Evolutionary conservation across 2,329 filamentous ascomycete species (phyloP), one percentile per base, ranked within the genome.

Genomic region (Beauveria asiatica): DNA sequence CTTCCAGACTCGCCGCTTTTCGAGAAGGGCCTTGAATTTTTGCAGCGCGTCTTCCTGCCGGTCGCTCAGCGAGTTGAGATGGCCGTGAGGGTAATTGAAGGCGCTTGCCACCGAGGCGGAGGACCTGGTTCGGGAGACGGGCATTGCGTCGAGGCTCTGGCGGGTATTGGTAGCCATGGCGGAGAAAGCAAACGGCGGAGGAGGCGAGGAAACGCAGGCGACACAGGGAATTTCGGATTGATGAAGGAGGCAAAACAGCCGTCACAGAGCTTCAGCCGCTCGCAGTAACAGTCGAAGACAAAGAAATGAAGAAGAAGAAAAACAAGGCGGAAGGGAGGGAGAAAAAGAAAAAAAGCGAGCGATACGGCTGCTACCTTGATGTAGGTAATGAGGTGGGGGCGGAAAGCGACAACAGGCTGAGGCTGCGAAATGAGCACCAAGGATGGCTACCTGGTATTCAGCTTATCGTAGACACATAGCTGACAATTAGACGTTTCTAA

Each of bases 11-110:
- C 84, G 85, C 64, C 85, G 82, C 68, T 89, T 80, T 64, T 81
- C 76, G 39, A 89, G 80, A 42, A 88, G 70, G 11, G 72, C 70
- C 77, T 92, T 95, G 80, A 97, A 96, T 46, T 83, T 79, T 25
- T 75, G 72, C 55, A 97, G 79, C 19, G 86, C 84, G 33, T 79
- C 75, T 65, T 85, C 80, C 75, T 97, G 89, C 55, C 83, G 78
- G 21, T 80, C 76, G 27, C 78, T 89, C 62, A 97, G 80, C 73
- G 93, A 87, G 53, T 90, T 87, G 50, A 93, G 77, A 71, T 96
- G 92, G n/a, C 90, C 92, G 53, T 82, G 76, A 2, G 89, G 89
- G 72, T 88, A 92, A 64, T 79, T 80, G 65, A 77, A 69, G 48
- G 78, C 76, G 61, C 66, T 66, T 49, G 65, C 60, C 9, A 68